Evolutionary conservation across 768 basidiomycete genomes (phyloP), one percentile per base, ranked within the genome.

Genomic region (Naganishia friedmannii): DNA sequence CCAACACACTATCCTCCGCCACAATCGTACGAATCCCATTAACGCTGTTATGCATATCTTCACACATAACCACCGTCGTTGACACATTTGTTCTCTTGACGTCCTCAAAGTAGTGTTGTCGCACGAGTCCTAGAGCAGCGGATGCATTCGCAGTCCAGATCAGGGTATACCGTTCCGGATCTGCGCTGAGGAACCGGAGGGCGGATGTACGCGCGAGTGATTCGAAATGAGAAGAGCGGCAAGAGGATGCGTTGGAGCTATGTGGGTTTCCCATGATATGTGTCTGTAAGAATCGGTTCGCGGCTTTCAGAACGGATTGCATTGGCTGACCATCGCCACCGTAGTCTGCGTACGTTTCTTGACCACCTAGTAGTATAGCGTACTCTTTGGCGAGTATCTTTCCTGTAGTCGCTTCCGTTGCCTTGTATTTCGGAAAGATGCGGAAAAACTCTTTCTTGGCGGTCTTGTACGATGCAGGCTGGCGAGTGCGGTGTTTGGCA

Each of bases 81-180:
- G 19, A 21, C 21, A n/a, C 48, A 21, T 21, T 88, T 55, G 79
- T 80, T 63, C 87, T 86, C n/a, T 83, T 85, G 46, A 82, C 82
- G 4, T 77, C 79, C 75, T 91, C 92, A 0, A 89, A 89, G 74
- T 87, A 93, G 0, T 90, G 84, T 79, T 93, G 91, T 39, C 90
- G 91, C 48, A 92, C 85, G 37, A 93, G 84, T 76, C 91, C 92
- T 74, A 93, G 83, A 0, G 91, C 90, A 6, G 84, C 88, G 9
- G 88, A 88, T 9, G 91, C 88, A 76, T 92, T 92, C 12, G 88
- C 82, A 3, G 90, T 92, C 80, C 92, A 92, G 57, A 92, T 83
- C 66, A 92, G 90, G 13, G 89, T 87, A 77, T 91, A 92, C 54
- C 15, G 15, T 0, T 88, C 89, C 28, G 85, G 84, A 6, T 89